These are phyloP conservation scores for Cokeromyces recurvatus DNA, from an alignment of 371 early-diverging fungal genomes.

Conservation along the genomic window DNA sequence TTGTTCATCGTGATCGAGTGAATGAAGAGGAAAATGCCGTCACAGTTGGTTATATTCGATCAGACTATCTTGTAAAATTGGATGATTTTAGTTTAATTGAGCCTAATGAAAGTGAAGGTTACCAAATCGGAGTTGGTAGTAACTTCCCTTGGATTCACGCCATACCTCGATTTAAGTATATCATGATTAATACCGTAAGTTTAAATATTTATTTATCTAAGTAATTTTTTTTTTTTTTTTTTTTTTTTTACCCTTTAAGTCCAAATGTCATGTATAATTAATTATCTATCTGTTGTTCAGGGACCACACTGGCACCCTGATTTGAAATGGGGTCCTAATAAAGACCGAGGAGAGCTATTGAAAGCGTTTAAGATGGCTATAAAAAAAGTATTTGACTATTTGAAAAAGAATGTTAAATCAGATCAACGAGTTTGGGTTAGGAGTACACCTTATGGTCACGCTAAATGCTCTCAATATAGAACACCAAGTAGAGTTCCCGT, in stretches of 20 bases:
- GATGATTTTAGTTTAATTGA: slow-evolving; percentile 32
- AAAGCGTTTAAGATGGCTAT: slow-evolving; percentile 23
- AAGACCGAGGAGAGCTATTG: slow-evolving; percentile 25
- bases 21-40: slow-evolving; percentile 1
- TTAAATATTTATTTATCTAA: neutral
- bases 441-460: slow-evolving; percentile 36
- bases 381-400: slow-evolving; percentile 18
- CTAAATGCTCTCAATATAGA: slow-evolving; percentile 30
- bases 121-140: slow-evolving; percentile 26
- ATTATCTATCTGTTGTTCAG: no score
- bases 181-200: slow-evolving; percentile 34
- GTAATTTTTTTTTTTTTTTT: slow-evolving; percentile 1
- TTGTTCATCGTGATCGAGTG: slow-evolving; percentile 12
- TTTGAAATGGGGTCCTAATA: slow-evolving; percentile 27
- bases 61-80: slow-evolving; percentile 32
- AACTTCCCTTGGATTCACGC: slow-evolving; percentile 39
- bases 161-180: slow-evolving; percentile 26
- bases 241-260: no score
- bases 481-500: slow-evolving; percentile 8
- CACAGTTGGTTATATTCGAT: slow-evolving; percentile 27
- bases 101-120: slow-evolving; percentile 30
- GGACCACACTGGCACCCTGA: slow-evolving; percentile 43
- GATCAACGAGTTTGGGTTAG: slow-evolving; percentile 37
- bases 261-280: no score
- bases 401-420: slow-evolving; percentile 17